A percentile compares a stretch with the other conserved stretches of the same genome.
These are phyloP conservation scores for Xylariaceae sp. DNA, from an alignment of 2,329 filamentous ascomycete species.

Conservation along the genomic window DNA sequence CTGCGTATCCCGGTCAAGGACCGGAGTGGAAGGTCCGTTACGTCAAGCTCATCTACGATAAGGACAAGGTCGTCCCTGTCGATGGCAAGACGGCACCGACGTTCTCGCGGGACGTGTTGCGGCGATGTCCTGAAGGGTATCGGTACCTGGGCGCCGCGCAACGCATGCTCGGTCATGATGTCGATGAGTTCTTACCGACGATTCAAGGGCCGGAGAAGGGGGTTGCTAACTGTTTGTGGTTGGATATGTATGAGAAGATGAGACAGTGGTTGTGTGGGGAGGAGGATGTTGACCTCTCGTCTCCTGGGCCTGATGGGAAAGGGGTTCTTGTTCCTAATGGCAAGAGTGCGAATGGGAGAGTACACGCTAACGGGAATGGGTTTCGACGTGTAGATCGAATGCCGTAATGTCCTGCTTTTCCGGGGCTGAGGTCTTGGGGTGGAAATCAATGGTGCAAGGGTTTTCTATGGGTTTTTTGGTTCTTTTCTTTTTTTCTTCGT, in stretches of 20 bases:
- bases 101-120: constrained; percentile 38
- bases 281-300: constrained; percentile 29
- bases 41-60: constrained; percentile 48
- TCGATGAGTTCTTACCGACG: constrained; percentile 41
- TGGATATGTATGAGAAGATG: constrained; percentile 41
- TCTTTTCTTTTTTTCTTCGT: neutral
- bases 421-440: neutral
- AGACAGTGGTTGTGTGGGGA: constrained; percentile 29
- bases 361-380: neutral
- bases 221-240: constrained; percentile 31
- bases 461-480: neutral
- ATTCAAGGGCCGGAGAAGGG: constrained; percentile 30
- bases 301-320: constrained; percentile 11
- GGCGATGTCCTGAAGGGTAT: constrained; percentile 43
- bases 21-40: constrained; percentile 40
- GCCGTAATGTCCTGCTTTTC: neutral
- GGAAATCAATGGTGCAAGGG: neutral
- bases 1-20: constrained; percentile 1
- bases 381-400: neutral
- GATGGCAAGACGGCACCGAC: constrained; percentile 39
- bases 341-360: neutral
- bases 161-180: constrained; percentile 41
- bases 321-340: neutral
- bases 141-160: constrained; percentile 45
- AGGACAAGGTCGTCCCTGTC: constrained; percentile 46